Percentiles rank a stretch among this genome's conserved stretches.
phyloP scores from a whole-genome alignment of 2,329 filamentous ascomycete genomes.

The Cytospora schulzeri region DNA sequence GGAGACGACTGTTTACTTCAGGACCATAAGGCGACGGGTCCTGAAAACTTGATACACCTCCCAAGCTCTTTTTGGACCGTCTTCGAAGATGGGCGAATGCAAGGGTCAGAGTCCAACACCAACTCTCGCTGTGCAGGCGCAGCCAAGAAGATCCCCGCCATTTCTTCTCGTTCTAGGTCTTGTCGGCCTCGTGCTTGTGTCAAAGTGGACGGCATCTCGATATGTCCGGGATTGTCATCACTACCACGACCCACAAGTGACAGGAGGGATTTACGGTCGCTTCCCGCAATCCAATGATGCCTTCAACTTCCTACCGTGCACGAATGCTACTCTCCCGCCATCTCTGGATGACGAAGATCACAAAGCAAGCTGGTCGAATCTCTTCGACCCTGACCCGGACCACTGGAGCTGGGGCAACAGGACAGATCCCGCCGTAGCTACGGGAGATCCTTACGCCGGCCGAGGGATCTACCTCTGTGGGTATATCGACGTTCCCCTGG shows the following conservation, averaged over 20 bases:
- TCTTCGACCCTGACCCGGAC: conserved; percentile 47
- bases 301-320: conserved; percentile 52
- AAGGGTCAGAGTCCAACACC: neutral
- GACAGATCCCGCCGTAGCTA: conserved; percentile 17
- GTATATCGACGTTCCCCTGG: conserved; percentile 51
- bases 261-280: conserved; percentile 36
- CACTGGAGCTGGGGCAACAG: conserved; percentile 50
- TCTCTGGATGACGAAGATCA: conserved; percentile 43
- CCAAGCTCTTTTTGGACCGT: neutral
- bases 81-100: neutral
- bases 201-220: neutral
- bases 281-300: conserved; percentile 48
- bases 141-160: neutral
- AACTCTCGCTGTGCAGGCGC: neutral
- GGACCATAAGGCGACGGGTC: too few species aligned
- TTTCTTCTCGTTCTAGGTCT: neutral
- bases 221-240: conserved; percentile 7
- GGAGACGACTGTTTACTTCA: too few species aligned
- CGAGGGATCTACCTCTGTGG: conserved; percentile 52
- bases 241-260: neutral
- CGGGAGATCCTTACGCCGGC: conserved; percentile 39
- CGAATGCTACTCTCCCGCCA: conserved; percentile 43
- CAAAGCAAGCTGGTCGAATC: conserved; percentile 42
- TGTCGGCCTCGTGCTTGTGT: conserved; percentile 2
- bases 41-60: neutral